Conservation (phyloP, 495 filamentous ascomycete species). For the Penicilliopsis zonata region DNA sequence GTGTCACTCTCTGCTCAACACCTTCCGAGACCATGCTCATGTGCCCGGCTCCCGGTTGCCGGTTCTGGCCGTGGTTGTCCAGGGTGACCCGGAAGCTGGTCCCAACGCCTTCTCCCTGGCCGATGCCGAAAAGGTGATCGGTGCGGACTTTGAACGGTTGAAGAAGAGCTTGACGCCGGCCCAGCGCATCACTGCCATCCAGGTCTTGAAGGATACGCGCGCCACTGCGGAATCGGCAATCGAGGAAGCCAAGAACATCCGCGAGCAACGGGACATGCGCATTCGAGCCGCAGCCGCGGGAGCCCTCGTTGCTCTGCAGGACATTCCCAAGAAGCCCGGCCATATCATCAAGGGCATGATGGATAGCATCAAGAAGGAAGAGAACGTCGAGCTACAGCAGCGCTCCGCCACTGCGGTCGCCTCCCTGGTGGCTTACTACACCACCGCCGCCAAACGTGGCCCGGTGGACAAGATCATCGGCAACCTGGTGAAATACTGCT, state of each 20-base stretch:
- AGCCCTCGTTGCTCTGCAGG: slow-evolving; percentile 73
- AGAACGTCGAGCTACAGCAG: slow-evolving; percentile 79
- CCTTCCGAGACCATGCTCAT: slow-evolving; percentile 79
- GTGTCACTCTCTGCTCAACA: slow-evolving; percentile 76
- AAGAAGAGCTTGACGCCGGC: slow-evolving; percentile 76
- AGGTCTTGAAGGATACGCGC: slow-evolving; percentile 63
- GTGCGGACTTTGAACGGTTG: slow-evolving; percentile 70
- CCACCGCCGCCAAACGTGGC: slow-evolving; percentile 56
- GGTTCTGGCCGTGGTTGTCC: slow-evolving; percentile 72
- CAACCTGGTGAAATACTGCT: slow-evolving; percentile 93
- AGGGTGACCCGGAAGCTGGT: slow-evolving; percentile 82
- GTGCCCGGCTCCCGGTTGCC: slow-evolving; percentile 63
- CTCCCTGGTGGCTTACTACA: slow-evolving; percentile 74
- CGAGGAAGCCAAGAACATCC: slow-evolving; percentile 62
- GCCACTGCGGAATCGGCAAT: slow-evolving; percentile 57
- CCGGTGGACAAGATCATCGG: slow-evolving; percentile 88
- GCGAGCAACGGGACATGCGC: slow-evolving; percentile 74
- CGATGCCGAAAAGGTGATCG: slow-evolving; percentile 76
- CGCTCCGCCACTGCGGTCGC: slow-evolving; percentile 79
- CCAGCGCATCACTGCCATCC: slow-evolving; percentile 65
- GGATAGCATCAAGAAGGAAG: slow-evolving; percentile 94
- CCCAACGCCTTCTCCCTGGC: slow-evolving; percentile 80
- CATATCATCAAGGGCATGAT: slow-evolving; percentile 89
- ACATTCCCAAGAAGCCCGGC: slow-evolving; percentile 82
- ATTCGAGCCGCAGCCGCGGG: slow-evolving; percentile 78